A percentile compares a stretch with the other conserved stretches of the same genome.
phyloP scores from a whole-genome alignment of 768 basidiomycete genomes.

The Rhodotorula sphaerocarpa region DNA sequence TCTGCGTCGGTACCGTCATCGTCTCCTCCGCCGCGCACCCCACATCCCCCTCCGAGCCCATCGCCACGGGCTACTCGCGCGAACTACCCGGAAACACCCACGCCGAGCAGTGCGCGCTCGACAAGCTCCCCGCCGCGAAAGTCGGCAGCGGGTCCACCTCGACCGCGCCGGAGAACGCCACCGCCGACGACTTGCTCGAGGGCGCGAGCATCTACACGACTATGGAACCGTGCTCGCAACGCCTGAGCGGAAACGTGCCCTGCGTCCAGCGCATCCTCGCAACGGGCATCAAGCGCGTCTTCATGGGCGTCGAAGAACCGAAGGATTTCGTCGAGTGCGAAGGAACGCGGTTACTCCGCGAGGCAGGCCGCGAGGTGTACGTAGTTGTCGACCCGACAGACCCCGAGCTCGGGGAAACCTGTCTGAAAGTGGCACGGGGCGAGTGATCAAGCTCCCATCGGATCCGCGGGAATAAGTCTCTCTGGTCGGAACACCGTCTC shows the following conservation, averaged over 20 bases:
- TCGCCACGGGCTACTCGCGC: conserved; percentile 78
- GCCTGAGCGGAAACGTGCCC: conserved; percentile 75
- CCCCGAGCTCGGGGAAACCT: conserved; percentile 63
- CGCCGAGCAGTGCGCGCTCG: conserved; percentile 86
- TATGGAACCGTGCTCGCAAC: conserved; percentile 86
- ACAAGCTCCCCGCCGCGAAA: conserved; percentile 51
- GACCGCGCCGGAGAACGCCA: not conserved
- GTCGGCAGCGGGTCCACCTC: not conserved
- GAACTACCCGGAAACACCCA: conserved; percentile 92
- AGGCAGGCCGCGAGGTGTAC: conserved; percentile 65
- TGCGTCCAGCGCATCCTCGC: conserved; percentile 76
- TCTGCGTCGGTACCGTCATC: conserved; percentile 83
- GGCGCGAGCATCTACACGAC: conserved; percentile 81
- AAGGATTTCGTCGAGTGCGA: conserved; percentile 90
- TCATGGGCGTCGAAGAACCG: conserved; percentile 83
- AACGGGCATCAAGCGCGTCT: conserved; percentile 62
- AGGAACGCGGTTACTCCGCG: conserved; percentile 63
- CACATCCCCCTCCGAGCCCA: conserved; percentile 40
- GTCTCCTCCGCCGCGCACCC: conserved; percentile 21
- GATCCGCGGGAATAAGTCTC: too few species aligned
- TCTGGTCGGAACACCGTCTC: too few species aligned
- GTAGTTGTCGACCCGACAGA: conserved; percentile 51
- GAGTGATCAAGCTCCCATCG: not conserved
- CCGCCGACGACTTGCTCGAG: conserved; percentile 46
- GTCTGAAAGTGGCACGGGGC: conserved; percentile 64